These are phyloP conservation scores for Trametes gibbosa DNA, from an alignment of 768 basidiomycete genomes.

Conservation along the genomic window DNA sequence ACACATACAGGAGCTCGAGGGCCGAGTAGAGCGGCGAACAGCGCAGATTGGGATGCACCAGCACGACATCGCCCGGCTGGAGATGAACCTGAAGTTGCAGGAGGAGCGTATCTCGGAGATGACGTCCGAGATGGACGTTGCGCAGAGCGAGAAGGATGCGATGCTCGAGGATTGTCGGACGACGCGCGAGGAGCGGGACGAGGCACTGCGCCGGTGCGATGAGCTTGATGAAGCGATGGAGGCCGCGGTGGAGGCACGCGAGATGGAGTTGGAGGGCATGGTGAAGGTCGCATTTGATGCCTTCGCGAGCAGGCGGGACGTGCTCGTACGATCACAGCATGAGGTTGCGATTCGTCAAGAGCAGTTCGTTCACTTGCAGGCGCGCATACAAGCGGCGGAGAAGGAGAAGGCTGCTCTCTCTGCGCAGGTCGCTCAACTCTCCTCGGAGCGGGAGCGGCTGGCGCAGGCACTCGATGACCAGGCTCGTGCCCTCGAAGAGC, in stretches of 20 bases:
- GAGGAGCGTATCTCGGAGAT: conserved; percentile 74
- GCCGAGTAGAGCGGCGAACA: conserved; percentile 59
- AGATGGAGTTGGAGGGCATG: conserved; percentile 26
- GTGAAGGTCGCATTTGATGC: conserved; percentile 24
- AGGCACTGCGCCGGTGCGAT: conserved; percentile 54
- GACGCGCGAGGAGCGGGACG: conserved; percentile 70
- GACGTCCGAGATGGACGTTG: conserved; percentile 64
- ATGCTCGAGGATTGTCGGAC: conserved; percentile 86
- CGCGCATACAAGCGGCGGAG: conserved; percentile 6
- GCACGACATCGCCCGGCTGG: conserved; percentile 73
- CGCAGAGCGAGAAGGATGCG: conserved; percentile 65
- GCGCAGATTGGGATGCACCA: conserved; percentile 78
- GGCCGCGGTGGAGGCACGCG: conserved; percentile 27
- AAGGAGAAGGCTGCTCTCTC: conserved; percentile 4
- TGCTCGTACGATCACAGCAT: background rate
- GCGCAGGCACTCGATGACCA: conserved; percentile 1
- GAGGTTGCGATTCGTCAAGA: background rate
- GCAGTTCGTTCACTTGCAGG: background rate
- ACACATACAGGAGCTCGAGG: conserved; percentile 70
- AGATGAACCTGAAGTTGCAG: conserved; percentile 69
- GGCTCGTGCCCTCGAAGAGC: background rate
- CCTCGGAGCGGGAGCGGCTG: conserved; percentile 1
- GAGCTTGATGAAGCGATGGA: conserved; percentile 63
- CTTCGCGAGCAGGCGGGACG: conserved; percentile 9
- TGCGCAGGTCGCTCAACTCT: background rate